Conservation (phyloP, 306 rosid species). For the Fagus crenata region DNA sequence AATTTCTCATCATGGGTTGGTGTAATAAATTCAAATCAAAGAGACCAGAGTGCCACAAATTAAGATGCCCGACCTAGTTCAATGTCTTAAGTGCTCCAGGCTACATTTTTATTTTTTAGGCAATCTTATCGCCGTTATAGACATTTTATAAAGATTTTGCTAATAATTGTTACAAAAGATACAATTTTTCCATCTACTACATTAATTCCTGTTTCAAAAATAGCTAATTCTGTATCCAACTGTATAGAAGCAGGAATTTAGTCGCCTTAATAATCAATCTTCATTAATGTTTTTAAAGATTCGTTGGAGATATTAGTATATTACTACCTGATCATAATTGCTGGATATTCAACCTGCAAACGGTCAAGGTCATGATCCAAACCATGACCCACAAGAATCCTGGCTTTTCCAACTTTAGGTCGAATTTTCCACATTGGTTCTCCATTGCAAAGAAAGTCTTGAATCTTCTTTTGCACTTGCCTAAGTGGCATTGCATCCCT, state of each 20-base stretch:
- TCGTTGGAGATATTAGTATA: background rate
- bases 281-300: background rate
- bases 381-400: slow-evolving; percentile 86
- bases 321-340: slow-evolving; percentile 61
- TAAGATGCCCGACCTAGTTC: too few species aligned
- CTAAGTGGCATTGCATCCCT: slow-evolving; percentile 80
- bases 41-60: background rate
- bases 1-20: background rate
- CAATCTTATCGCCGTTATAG: too few species aligned
- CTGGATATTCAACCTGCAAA: slow-evolving; percentile 68
- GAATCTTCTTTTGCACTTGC: slow-evolving; percentile 77
- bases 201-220: too few species aligned
- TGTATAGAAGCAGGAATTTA: too few species aligned
- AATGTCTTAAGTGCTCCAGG: too few species aligned
- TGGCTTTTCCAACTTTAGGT: slow-evolving; percentile 62
- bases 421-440: slow-evolving; percentile 85
- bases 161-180: too few species aligned
- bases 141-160: too few species aligned
- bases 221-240: too few species aligned
- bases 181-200: too few species aligned
- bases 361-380: slow-evolving; percentile 81
- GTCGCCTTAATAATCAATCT: too few species aligned
- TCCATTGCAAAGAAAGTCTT: slow-evolving; percentile 85
- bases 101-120: too few species aligned
- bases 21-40: background rate